phyloP scores from a whole-genome alignment of 257 asterid genomes.

The Solanum piurae region DNA sequence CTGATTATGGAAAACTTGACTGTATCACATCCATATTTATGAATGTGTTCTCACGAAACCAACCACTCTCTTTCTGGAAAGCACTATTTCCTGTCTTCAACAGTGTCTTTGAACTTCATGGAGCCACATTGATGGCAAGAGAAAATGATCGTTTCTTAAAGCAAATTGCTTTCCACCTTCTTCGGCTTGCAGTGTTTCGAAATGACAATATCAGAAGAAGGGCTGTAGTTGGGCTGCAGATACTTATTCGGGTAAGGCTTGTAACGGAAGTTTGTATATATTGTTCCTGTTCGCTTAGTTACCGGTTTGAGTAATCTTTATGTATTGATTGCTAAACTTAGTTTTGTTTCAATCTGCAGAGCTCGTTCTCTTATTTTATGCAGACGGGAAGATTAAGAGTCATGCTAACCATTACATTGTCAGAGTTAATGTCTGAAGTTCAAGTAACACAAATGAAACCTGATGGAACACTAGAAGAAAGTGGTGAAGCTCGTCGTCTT shows the following conservation, averaged over 20 bases:
- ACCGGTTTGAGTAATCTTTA: not conserved
- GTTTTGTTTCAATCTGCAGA: constrained; percentile 39
- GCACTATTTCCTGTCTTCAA: constrained; percentile 81
- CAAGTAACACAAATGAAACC: constrained; percentile 91
- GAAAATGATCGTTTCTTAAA: constrained; percentile 94
- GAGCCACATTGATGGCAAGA: constrained; percentile 94
- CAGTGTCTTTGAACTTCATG: constrained; percentile 80
- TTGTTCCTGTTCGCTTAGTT: not conserved
- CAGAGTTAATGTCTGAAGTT: constrained; percentile 99
- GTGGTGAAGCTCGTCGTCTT: constrained; percentile 88
- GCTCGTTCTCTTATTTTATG: constrained; percentile 68
- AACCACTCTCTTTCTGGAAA: constrained; percentile 86
- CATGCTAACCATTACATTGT: constrained; percentile 84
- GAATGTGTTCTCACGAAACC: constrained; percentile 79
- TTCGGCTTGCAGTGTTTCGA: constrained; percentile 90
- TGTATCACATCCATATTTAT: constrained; percentile 83
- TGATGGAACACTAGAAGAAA: constrained; percentile 93
- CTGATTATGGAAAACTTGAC: constrained; percentile 97
- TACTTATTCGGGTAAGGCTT: constrained; percentile 78
- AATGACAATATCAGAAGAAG: constrained; percentile 78
- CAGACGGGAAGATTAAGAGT: constrained; percentile 88
- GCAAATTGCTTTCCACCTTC: constrained; percentile 95
- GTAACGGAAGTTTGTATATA: not conserved
- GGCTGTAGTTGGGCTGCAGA: constrained; percentile 90
- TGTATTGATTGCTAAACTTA: constrained; percentile 9